phyloP scores from a whole-genome alignment of 768 basidiomycete species.

The Psilocybe sp. region DNA sequence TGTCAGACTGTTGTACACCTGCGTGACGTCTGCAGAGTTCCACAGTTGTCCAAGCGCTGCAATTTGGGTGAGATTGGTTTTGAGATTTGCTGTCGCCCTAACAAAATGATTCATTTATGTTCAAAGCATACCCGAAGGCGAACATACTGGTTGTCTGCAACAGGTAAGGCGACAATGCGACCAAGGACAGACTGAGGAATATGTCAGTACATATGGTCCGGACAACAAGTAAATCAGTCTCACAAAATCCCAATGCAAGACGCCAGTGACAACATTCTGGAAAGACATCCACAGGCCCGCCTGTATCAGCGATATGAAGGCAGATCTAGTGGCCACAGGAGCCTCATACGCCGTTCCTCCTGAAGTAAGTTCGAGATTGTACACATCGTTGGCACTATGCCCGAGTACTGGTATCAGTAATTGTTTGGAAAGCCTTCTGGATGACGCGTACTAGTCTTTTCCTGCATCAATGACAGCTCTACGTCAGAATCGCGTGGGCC shows the following conservation, averaged over 20 bases:
- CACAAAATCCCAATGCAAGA: constrained; percentile 70
- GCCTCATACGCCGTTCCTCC: constrained; percentile 59
- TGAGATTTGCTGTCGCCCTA: constrained; percentile 53
- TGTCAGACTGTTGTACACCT: constrained; percentile 34
- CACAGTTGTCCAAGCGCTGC: constrained; percentile 46
- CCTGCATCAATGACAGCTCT: constrained; percentile 17
- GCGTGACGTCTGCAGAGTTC: constrained; percentile 34
- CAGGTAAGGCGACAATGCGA: constrained; percentile 63
- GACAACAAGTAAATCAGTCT: constrained; percentile 19
- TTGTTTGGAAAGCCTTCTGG: no score
- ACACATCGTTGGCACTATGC: constrained; percentile 52
- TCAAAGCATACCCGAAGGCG: background rate
- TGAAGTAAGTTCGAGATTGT: constrained; percentile 56
- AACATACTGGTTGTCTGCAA: constrained; percentile 38
- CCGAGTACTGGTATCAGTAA: background rate
- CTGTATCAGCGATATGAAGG: constrained; percentile 52
- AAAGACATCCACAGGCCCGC: constrained; percentile 70
- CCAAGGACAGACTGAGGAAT: constrained; percentile 52
- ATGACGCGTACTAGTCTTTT: constrained; percentile 33
- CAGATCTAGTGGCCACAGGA: constrained; percentile 31
- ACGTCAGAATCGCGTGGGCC: no score
- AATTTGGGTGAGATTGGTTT: constrained; percentile 50
- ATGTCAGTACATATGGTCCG: constrained; percentile 2
- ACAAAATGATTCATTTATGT: background rate
- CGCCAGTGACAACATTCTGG: constrained; percentile 49